Percentiles rank a stretch among this genome's conserved stretches.
Conservation (phyloP, 345 rosid species). For the Heritiera fomes region DNA sequence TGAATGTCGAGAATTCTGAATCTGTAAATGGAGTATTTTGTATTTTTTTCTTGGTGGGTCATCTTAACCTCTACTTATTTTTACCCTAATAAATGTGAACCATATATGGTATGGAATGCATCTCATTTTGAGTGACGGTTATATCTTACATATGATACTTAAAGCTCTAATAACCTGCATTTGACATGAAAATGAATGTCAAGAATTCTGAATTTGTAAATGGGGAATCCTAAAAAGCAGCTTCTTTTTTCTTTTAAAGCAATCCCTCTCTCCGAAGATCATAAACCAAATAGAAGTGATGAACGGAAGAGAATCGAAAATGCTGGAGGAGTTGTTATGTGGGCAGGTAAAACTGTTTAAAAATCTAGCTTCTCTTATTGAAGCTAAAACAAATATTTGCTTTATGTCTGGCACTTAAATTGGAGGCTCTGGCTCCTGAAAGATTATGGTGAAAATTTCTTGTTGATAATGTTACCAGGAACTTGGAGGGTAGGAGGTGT, state of each 20-base stretch:
- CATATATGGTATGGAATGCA: not conserved
- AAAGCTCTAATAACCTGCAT: not conserved
- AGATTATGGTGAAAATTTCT: conserved; percentile 6
- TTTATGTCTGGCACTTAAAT: not conserved
- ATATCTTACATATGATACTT: not conserved
- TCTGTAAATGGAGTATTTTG: not conserved
- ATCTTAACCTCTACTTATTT: not conserved
- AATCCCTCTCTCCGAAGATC: conserved; percentile 95
- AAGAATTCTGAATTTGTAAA: not conserved
- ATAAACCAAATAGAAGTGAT: conserved; percentile 95
- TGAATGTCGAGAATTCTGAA: not conserved
- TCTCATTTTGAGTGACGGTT: not conserved
- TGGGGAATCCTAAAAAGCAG: conserved; percentile 17
- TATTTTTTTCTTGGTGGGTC: not conserved
- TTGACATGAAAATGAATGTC: conserved; percentile 11
- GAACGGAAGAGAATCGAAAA: conserved; percentile 95
- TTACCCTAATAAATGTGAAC: not conserved
- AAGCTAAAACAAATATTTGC: conserved; percentile 7
- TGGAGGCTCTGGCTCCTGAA: not conserved
- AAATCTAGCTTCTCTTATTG: conserved; percentile 5
- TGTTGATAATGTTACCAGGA: conserved; percentile 49
- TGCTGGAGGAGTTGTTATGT: conserved; percentile 96
- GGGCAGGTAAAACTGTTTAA: conserved; percentile 72
- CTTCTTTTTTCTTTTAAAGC: conserved; percentile 45
- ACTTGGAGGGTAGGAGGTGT: conserved; percentile 99